These are phyloP conservation scores for Chalaropsis ovoidea DNA, from an alignment of 2,329 filamentous ascomycete genomes.

Conservation along the genomic window DNA sequence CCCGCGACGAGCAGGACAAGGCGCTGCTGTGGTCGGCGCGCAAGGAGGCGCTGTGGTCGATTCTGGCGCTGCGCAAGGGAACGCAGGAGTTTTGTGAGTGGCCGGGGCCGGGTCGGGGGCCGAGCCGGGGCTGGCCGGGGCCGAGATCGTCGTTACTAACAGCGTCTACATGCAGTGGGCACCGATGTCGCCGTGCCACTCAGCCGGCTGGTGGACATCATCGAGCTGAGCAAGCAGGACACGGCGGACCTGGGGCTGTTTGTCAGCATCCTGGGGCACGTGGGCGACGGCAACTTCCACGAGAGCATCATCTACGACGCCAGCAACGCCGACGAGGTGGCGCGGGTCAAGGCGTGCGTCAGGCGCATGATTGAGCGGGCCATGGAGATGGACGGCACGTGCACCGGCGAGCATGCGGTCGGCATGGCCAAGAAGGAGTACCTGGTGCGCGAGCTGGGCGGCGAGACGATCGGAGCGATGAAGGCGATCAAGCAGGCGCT, in stretches of 20 bases:
- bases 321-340: conserved; percentile 56
- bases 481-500: conserved; percentile 69
- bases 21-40: conserved; percentile 68
- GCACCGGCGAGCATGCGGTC: conserved; percentile 78
- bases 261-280: conserved; percentile 77
- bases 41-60: conserved; percentile 77
- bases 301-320: conserved; percentile 82
- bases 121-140: background rate
- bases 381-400: conserved; percentile 87
- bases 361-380: conserved; percentile 86
- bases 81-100: conserved; percentile 61
- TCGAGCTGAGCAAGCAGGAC: conserved; percentile 78
- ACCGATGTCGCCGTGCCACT: conserved; percentile 80
- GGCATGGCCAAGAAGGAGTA: conserved; percentile 79
- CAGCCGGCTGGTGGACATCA: conserved; percentile 60
- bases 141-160: conserved; percentile 13
- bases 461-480: conserved; percentile 76
- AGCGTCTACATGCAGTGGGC: conserved; percentile 45
- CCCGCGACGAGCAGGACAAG: conserved; percentile 58
- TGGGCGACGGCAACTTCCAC: conserved; percentile 93
- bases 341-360: conserved; percentile 69
- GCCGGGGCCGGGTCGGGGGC: background rate
- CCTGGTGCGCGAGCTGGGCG: conserved; percentile 66
- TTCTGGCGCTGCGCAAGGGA: conserved; percentile 57
- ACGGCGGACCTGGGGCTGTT: conserved; percentile 79